phyloP scores from a whole-genome alignment of 1,284 basidiomycete species.

The Pascua sp. region DNA sequence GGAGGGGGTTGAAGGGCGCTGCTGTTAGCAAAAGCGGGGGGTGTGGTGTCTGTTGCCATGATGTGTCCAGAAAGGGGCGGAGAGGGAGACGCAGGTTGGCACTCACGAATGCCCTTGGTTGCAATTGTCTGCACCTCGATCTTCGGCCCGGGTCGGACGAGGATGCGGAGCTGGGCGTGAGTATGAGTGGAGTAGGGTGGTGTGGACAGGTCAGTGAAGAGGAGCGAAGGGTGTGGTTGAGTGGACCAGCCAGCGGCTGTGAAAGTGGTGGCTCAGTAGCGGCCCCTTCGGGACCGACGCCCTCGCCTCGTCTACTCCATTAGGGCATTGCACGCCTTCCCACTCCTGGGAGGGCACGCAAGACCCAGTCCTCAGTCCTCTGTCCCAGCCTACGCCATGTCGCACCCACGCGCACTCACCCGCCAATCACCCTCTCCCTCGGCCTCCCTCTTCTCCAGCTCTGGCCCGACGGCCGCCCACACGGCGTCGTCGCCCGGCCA shows the following conservation, averaged over 20 bases:
- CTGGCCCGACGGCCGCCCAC: slow-evolving; percentile 16
- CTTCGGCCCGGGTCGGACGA: slow-evolving; percentile 19
- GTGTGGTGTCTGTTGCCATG: too few species aligned
- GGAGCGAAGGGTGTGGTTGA: too few species aligned
- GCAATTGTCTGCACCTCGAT: slow-evolving; percentile 31
- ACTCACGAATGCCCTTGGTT: slow-evolving; percentile 24
- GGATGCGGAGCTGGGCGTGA: slow-evolving; percentile 24
- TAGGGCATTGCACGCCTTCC: too few species aligned
- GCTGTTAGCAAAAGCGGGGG: not conserved
- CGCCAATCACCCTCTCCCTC: slow-evolving; percentile 30
- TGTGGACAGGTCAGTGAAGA: too few species aligned
- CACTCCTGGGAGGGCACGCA: too few species aligned
- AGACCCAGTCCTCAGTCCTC: slow-evolving; percentile 1
- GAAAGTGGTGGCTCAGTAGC: too few species aligned
- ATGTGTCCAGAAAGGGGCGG: not conserved
- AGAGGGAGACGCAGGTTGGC: not conserved
- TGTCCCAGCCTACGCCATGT: not conserved
- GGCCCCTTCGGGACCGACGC: too few species aligned
- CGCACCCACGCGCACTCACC: slow-evolving; percentile 19
- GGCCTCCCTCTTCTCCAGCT: slow-evolving; percentile 15
- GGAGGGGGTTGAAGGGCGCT: slow-evolving; percentile 20
- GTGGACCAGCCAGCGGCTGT: too few species aligned
- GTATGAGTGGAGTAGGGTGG: too few species aligned
- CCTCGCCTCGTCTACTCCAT: too few species aligned
- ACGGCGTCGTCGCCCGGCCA: slow-evolving; percentile 31